Percentiles rank a stretch among this genome's conserved stretches.
Conservation (phyloP, 345 rosid species). For the Erucastrum elatum region DNA sequence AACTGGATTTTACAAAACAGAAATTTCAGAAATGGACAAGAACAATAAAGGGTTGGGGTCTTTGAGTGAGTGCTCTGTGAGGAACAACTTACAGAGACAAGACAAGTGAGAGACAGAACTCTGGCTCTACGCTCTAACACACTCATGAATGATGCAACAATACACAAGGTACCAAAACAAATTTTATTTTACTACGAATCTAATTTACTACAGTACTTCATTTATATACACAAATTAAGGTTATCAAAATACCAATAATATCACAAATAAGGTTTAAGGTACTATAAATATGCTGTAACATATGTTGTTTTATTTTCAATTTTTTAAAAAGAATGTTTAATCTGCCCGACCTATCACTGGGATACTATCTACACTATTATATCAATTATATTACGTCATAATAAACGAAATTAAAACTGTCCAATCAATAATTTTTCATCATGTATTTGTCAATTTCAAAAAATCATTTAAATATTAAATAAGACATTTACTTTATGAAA, state of each 20-base stretch:
- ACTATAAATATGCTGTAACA: slow-evolving; percentile 16
- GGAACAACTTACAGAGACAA: slow-evolving; percentile 41
- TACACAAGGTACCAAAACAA: slow-evolving; percentile 24
- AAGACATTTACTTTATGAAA: slow-evolving; percentile 15
- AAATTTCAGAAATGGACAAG: slow-evolving; percentile 33
- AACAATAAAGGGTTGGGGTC: slow-evolving; percentile 25
- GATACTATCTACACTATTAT: slow-evolving; percentile 4
- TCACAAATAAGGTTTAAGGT: background rate
- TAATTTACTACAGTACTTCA: background rate
- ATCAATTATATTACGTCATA: background rate
- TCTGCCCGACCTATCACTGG: background rate
- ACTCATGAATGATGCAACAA: slow-evolving; percentile 39
- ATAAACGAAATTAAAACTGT: background rate
- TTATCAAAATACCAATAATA: slow-evolving; percentile 9
- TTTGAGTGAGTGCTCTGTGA: slow-evolving; percentile 30
- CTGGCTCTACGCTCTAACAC: slow-evolving; percentile 33
- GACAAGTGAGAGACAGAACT: slow-evolving; percentile 44
- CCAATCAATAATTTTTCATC: slow-evolving; percentile 19
- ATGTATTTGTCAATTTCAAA: slow-evolving; percentile 4
- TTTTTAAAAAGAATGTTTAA: slow-evolving; percentile 8
- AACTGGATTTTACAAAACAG: slow-evolving; percentile 1
- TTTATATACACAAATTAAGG: slow-evolving; percentile 15
- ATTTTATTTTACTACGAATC: background rate
- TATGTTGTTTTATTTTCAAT: slow-evolving; percentile 17
- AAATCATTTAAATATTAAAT: background rate